Conservation (phyloP, 1,284 basidiomycete species). For the Retiboletus fuscus region DNA sequence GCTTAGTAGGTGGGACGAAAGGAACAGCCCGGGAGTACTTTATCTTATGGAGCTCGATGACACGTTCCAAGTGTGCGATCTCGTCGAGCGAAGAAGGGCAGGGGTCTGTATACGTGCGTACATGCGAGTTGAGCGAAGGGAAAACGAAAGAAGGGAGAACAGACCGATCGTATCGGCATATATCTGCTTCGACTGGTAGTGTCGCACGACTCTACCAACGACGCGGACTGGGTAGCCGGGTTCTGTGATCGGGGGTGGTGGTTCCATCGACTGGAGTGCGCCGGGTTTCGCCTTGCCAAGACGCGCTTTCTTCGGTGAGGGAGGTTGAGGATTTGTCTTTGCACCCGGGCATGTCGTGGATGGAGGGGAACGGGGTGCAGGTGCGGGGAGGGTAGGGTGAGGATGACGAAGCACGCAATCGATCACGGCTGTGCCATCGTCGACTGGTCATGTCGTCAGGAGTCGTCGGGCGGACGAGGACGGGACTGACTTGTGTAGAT, state of each 20-base stretch:
- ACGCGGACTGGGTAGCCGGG: slow-evolving; percentile 64
- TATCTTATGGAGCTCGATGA: slow-evolving; percentile 64
- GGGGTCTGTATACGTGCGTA: slow-evolving; percentile 47
- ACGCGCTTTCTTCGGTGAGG: slow-evolving; percentile 37
- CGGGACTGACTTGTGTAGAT: slow-evolving; percentile 64
- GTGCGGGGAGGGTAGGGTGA: slow-evolving; percentile 18
- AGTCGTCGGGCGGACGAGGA: slow-evolving; percentile 7
- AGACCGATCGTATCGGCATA: slow-evolving; percentile 60
- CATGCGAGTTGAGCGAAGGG: background rate
- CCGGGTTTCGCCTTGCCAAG: slow-evolving; percentile 14
- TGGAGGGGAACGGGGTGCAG: background rate
- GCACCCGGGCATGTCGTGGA: slow-evolving; percentile 14
- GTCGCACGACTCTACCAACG: slow-evolving; percentile 59
- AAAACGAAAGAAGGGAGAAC: slow-evolving; percentile 7
- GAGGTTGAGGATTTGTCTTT: slow-evolving; percentile 14
- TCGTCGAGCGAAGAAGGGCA: slow-evolving; percentile 70
- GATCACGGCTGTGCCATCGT: slow-evolving; percentile 77
- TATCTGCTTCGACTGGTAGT: slow-evolving; percentile 61
- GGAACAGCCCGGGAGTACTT: slow-evolving; percentile 60
- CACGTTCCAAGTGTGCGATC: slow-evolving; percentile 66
- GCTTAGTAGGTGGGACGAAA: slow-evolving; percentile 56
- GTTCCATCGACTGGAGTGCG: slow-evolving; percentile 26
- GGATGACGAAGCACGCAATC: slow-evolving; percentile 66
- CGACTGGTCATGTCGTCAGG: slow-evolving; percentile 58
- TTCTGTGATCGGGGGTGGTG: slow-evolving; percentile 55